Percentiles rank a stretch among this genome's conserved stretches.
Evolutionary conservation across 495 filamentous ascomycete species (phyloP).

Genomic region (Penicillium canescens): DNA sequence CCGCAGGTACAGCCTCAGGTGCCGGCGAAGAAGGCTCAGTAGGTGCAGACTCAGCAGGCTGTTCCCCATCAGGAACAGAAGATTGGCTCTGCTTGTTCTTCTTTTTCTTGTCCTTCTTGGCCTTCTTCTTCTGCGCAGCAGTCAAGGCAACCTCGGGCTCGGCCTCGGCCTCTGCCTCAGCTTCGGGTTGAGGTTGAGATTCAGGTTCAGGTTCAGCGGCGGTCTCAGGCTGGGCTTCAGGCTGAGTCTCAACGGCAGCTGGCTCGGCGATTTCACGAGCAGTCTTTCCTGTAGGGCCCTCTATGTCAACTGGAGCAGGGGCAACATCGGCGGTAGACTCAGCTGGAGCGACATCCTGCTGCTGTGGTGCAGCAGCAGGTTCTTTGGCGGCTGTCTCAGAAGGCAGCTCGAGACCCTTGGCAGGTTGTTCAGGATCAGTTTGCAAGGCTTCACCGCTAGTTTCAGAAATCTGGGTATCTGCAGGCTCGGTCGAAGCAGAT

Average conservation of each 20-base stretch:
- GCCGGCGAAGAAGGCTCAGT: constrained; percentile 1
- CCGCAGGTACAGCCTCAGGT: constrained; percentile 4
- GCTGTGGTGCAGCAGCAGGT: background rate
- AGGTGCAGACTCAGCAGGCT: constrained; percentile 7
- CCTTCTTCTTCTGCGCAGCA: constrained; percentile 37
- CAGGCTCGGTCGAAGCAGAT: constrained; percentile 10
- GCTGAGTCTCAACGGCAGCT: constrained; percentile 2
- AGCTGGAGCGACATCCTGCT: background rate
- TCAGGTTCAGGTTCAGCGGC: constrained; percentile 8
- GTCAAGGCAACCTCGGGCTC: constrained; percentile 24
- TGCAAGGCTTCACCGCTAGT: constrained; percentile 23
- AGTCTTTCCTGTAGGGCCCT: background rate
- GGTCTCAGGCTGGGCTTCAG: background rate
- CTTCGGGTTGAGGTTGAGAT: background rate
- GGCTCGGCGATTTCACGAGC: constrained; percentile 5
- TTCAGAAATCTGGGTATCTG: constrained; percentile 13
- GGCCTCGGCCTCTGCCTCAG: constrained; percentile 8
- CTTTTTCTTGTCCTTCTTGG: constrained; percentile 43
- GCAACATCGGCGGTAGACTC: constrained; percentile 1
- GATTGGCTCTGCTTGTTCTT: constrained; percentile 21
- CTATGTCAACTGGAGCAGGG: constrained; percentile 15
- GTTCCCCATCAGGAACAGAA: constrained; percentile 17
- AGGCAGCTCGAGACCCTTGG: background rate
- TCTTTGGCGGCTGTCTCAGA: constrained; percentile 12
- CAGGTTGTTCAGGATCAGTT: constrained; percentile 4